phyloP scores from a whole-genome alignment of 2,329 filamentous ascomycete species.

The Fusarium torreyae region DNA sequence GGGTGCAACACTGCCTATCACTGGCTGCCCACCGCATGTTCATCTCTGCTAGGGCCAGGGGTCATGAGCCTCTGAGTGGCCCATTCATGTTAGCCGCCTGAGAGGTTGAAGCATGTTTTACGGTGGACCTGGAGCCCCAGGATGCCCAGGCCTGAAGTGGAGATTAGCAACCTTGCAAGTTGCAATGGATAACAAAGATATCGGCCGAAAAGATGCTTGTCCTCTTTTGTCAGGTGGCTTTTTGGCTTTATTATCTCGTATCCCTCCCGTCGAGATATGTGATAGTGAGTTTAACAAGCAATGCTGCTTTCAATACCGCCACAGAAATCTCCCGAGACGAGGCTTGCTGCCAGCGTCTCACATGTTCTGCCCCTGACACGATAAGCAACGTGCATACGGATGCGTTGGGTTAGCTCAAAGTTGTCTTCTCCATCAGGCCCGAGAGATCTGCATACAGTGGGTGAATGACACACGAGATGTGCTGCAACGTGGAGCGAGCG shows the following conservation, averaged over 20 bases:
- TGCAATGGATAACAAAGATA: conserved; percentile 14
- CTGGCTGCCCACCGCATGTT: conserved; percentile 29
- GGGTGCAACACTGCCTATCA: conserved; percentile 33
- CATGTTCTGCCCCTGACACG: conserved; percentile 29
- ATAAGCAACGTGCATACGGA: conserved; percentile 23
- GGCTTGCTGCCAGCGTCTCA: conserved; percentile 23
- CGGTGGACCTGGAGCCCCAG: conserved; percentile 14
- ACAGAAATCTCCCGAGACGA: conserved; percentile 13
- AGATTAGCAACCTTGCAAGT: conserved; percentile 17
- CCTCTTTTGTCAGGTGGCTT: conserved; percentile 22
- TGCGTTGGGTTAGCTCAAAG: conserved; percentile 17
- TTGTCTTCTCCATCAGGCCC: not conserved
- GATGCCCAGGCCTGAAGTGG: conserved; percentile 9
- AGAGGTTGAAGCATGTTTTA: conserved; percentile 12
- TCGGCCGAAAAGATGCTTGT: conserved; percentile 38
- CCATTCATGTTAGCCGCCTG: conserved; percentile 37
- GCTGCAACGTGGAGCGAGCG: conserved; percentile 41
- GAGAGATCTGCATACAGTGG: conserved; percentile 32
- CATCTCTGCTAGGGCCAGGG: conserved; percentile 39
- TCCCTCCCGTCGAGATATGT: not conserved
- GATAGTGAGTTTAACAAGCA: not conserved
- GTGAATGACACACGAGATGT: conserved; percentile 8
- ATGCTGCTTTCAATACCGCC: conserved; percentile 12
- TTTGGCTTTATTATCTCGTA: conserved; percentile 11
- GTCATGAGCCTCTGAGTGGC: conserved; percentile 35